These are phyloP conservation scores for Starmerella davenportii DNA, from an alignment of 805 yeast genomes.

Conservation along the genomic window DNA sequence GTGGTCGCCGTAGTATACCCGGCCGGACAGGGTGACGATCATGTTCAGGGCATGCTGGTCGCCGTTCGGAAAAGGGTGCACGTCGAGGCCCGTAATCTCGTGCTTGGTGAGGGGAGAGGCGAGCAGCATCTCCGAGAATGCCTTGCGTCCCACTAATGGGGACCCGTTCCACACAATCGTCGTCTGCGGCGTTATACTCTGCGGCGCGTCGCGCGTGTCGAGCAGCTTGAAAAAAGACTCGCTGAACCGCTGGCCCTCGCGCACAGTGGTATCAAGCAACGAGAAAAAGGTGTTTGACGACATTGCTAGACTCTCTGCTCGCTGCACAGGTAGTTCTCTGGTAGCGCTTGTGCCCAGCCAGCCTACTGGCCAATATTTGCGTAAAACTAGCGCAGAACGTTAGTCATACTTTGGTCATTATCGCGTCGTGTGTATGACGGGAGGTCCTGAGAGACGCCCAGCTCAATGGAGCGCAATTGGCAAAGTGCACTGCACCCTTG, in stretches of 20 bases:
- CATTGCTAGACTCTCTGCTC: no score
- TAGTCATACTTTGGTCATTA: no score
- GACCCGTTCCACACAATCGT: conserved; percentile 28
- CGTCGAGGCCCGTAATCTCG: conserved; percentile 22
- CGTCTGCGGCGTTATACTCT: conserved; percentile 20
- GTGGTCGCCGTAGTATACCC: conserved; percentile 23
- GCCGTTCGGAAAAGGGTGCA: conserved; percentile 24
- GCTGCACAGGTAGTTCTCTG: no score
- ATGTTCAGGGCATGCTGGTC: conserved; percentile 16
- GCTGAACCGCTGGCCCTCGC: conserved; percentile 17
- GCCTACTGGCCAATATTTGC: no score
- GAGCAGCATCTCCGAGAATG: conserved; percentile 21
- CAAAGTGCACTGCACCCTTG: no score
- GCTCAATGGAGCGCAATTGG: no score
- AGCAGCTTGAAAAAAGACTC: conserved; percentile 21
- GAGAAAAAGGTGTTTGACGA: conserved; percentile 3
- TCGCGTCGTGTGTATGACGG: no score
- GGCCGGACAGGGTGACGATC: conserved; percentile 22
- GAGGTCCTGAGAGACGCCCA: no score
- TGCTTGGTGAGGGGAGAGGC: conserved; percentile 24
- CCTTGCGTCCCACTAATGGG: conserved; percentile 26
- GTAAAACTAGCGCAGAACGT: no score
- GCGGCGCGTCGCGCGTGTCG: conserved; percentile 20
- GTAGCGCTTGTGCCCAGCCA: no score
- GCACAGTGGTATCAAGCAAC: conserved; percentile 14